Evolutionary conservation across 352 stramenopile species (phyloP), one percentile per base, ranked within the genome.

Genomic region (Phytophthora ramorum): DNA sequence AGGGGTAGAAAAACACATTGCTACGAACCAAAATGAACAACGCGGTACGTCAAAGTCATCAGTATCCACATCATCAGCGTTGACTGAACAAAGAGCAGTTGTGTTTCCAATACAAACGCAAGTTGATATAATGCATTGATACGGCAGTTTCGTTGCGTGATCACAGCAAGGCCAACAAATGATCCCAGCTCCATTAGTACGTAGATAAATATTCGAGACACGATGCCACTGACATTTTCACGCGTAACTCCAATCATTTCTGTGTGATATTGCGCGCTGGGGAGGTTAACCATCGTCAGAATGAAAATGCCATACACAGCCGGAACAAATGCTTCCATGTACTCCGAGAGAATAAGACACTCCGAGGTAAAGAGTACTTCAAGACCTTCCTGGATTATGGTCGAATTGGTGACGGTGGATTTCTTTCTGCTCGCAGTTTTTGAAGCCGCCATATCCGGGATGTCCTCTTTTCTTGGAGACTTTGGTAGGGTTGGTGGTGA

Each of bases 81-180:
- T 30, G 62, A 61, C 10, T 74, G 69, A 7, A 83, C 37, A 13
- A 66, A 62, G 13, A 61, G 17, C 10, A 47, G 34, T 47, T 76
- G 75, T 0, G 66, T 76, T 44, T 83, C 75, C 9, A 80, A 26
- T 13, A 83, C 75, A 49, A 83, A 83, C 6, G 68, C 63, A 3
- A 80, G 30, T 22, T 77, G 61, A 17, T 78, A 59, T 2, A 78
- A 44, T 2, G 46, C 38, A 7, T 56, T 70, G 16, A 83, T 57
- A 0, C 60, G 34, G n/a, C 67, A 63, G 10, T 32, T 48, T 20
- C 51, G 30, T 28, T 47, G 52, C n/a, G 69, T 49, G 13, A 70
- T 17, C 2, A 63, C 22, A 13, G 28, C 45, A 8, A 78, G 63
- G 2, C 68, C 10, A 10, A 78, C 6, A 28, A 83, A 71, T 0